Evolutionary conservation across 2,329 filamentous ascomycete genomes (phyloP).

Genomic region (Fusarium nisikadoi): DNA sequence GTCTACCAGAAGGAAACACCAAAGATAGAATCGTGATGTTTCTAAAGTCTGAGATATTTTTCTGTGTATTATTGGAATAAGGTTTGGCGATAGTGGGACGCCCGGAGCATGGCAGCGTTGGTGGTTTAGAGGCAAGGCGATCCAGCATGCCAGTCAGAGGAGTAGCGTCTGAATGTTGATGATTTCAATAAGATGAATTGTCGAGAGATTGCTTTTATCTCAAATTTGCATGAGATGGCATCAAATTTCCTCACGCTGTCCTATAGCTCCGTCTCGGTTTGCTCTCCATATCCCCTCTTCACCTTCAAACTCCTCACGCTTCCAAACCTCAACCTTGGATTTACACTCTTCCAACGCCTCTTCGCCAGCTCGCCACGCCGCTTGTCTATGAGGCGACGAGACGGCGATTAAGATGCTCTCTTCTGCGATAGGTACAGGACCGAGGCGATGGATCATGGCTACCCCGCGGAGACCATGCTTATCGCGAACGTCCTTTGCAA

Average conservation of each 20-base stretch:
- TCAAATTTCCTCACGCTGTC: constrained; percentile 55
- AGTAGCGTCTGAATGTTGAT: constrained; percentile 14
- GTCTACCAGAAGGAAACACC: constrained; percentile 46
- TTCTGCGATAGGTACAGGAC: constrained; percentile 87
- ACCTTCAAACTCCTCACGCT: constrained; percentile 85
- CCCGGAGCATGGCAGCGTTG: constrained; percentile 12
- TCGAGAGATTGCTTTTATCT: background rate
- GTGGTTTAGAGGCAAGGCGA: constrained; percentile 2
- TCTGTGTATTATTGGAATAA: constrained; percentile 11
- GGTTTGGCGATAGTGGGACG: constrained; percentile 4
- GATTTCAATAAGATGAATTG: background rate
- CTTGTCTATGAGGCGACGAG: constrained; percentile 82
- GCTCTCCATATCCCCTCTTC: constrained; percentile 87
- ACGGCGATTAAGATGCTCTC: constrained; percentile 93
- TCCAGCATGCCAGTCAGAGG: background rate
- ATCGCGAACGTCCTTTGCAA: constrained; percentile 65
- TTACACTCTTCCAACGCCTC: constrained; percentile 91
- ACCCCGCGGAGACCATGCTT: constrained; percentile 77
- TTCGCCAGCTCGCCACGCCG: constrained; percentile 89
- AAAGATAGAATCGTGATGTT: constrained; percentile 5
- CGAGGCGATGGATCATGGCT: constrained; percentile 85
- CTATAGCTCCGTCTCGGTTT: constrained; percentile 78
- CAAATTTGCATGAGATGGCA: background rate
- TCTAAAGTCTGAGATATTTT: background rate
- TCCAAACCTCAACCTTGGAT: constrained; percentile 92